Percentiles rank a stretch among this genome's conserved stretches.
phyloP scores from a whole-genome alignment of 2,329 filamentous ascomycete species.

The Fusarium zealandicum region DNA sequence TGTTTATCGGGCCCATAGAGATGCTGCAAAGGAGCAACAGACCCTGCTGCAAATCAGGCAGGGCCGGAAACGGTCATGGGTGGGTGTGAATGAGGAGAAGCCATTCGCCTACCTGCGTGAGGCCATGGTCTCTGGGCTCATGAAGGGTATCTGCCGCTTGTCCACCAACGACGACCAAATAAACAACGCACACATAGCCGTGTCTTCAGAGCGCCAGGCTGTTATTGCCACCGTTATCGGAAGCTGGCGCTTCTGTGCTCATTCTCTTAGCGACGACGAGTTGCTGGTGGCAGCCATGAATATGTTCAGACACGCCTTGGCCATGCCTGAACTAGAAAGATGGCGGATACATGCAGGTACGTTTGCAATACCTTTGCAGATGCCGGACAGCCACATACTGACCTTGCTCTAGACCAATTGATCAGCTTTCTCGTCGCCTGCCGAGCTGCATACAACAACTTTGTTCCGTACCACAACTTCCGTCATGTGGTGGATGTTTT shows the following conservation, averaged over 20 bases:
- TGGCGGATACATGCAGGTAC: slow-evolving; percentile 82
- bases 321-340: slow-evolving; percentile 78
- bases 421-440: slow-evolving; percentile 87
- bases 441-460: slow-evolving; percentile 92
- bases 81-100: slow-evolving; percentile 83
- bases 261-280: slow-evolving; percentile 89
- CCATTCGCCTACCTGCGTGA: slow-evolving; percentile 90
- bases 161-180: slow-evolving; percentile 68
- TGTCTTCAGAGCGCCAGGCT: slow-evolving; percentile 70
- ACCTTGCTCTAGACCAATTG: slow-evolving; percentile 70
- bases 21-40: slow-evolving; percentile 75
- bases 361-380: slow-evolving; percentile 40
- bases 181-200: slow-evolving; percentile 69
- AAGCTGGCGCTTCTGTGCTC: slow-evolving; percentile 87
- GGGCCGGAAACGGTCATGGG: slow-evolving; percentile 88
- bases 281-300: slow-evolving; percentile 82
- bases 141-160: slow-evolving; percentile 85
- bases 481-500: slow-evolving; percentile 96
- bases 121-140: slow-evolving; percentile 90
- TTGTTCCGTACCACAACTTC: slow-evolving; percentile 98
- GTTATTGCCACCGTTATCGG: slow-evolving; percentile 74
- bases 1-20: slow-evolving; percentile 82
- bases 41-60: slow-evolving; percentile 75
- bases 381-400: slow-evolving; percentile 44
- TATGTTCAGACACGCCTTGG: slow-evolving; percentile 89